Conservation (phyloP, 2,329 filamentous ascomycete species). For the Fusarium keratoplasticum region DNA sequence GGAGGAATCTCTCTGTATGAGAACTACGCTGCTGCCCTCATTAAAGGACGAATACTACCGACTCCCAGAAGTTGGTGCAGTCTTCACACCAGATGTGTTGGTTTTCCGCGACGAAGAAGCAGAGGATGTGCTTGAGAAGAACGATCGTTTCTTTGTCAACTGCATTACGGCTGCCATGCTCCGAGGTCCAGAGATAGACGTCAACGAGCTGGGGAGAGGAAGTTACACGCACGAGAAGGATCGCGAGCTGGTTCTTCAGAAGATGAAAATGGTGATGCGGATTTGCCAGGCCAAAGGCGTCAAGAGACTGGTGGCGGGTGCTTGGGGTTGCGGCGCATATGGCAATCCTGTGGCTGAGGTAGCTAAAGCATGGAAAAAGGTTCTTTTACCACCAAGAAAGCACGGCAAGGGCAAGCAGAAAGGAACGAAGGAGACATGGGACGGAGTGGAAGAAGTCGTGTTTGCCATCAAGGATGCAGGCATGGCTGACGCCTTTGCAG, state of each 20-base stretch:
- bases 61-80: constrained; percentile 66
- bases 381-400: constrained; percentile 35
- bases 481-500: constrained; percentile 64
- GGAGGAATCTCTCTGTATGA: constrained; percentile 71
- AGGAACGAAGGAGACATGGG: constrained; percentile 32
- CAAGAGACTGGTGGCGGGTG: constrained; percentile 67
- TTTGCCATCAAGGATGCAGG: constrained; percentile 68
- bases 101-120: constrained; percentile 61
- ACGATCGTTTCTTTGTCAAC: too few species aligned
- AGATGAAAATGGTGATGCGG: constrained; percentile 69
- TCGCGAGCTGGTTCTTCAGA: constrained; percentile 60
- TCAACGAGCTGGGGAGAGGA: constrained; percentile 45
- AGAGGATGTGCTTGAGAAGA: constrained; percentile 52
- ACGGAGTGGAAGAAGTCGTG: constrained; percentile 56
- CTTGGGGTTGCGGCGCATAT: constrained; percentile 74
- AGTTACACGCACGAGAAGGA: constrained; percentile 60
- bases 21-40: constrained; percentile 69
- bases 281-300: constrained; percentile 60
- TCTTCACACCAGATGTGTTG: constrained; percentile 69
- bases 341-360: constrained; percentile 71
- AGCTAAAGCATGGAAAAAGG: constrained; percentile 62
- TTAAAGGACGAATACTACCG: constrained; percentile 70
- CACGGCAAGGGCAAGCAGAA: constrained; percentile 30
- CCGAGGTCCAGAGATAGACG: constrained; percentile 64
- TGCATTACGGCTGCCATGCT: constrained; percentile 69